phyloP scores from a whole-genome alignment of 306 rosid genomes.

The Rosa lucieae region DNA sequence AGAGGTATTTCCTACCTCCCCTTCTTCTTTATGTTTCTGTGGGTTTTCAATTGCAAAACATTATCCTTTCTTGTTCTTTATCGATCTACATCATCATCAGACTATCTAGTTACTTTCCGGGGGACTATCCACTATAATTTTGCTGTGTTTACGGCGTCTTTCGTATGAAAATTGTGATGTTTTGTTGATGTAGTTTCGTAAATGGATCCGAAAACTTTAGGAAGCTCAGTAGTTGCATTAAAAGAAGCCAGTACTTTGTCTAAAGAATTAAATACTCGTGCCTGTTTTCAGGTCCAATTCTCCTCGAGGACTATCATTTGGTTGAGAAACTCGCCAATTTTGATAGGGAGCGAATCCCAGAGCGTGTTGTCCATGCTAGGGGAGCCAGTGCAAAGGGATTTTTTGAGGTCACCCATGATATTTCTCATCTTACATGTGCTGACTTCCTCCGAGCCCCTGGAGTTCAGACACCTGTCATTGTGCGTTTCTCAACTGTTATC shows the following conservation, averaged over 20 bases:
- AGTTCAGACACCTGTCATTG: slow-evolving; percentile 92
- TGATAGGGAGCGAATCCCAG: slow-evolving; percentile 87
- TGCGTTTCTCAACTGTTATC: slow-evolving; percentile 92
- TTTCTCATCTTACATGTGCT: slow-evolving; percentile 81
- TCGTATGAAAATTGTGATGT: not conserved
- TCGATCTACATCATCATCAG: not conserved
- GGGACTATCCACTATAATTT: no score
- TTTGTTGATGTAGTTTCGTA: not conserved
- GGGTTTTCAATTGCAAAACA: not conserved
- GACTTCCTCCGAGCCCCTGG: slow-evolving; percentile 96
- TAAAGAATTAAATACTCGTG: not conserved
- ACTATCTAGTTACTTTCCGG: not conserved
- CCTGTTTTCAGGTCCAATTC: slow-evolving; percentile 77
- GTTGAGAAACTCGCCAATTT: slow-evolving; percentile 91
- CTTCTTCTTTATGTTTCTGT: not conserved
- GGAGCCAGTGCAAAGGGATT: slow-evolving; percentile 99
- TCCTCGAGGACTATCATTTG: slow-evolving; percentile 90
- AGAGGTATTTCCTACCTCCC: slow-evolving; percentile 45
- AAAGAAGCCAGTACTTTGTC: not conserved
- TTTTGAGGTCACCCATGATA: slow-evolving; percentile 93
- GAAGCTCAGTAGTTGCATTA: not conserved
- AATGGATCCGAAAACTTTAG: not conserved
- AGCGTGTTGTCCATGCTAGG: slow-evolving; percentile 97
- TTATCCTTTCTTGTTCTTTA: not conserved
- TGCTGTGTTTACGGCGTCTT: not conserved